A percentile compares a stretch with the other conserved stretches of the same genome.
phyloP scores from a whole-genome alignment of 345 rosid genomes.

The Erodium maritimum region DNA sequence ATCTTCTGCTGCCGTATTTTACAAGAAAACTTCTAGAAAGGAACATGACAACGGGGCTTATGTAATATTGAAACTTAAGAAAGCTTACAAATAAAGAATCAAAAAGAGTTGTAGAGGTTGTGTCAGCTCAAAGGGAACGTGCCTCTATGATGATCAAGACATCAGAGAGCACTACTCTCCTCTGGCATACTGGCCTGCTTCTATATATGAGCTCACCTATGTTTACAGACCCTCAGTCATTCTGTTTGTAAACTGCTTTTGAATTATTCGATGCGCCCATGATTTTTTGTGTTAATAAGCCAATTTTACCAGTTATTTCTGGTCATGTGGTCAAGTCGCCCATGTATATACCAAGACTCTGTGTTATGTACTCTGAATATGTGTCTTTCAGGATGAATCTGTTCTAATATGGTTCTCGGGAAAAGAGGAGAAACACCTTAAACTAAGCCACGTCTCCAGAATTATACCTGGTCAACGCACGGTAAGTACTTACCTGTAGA shows the following conservation, averaged over 20 bases:
- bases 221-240: neutral
- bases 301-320: neutral
- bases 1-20: too few species aligned
- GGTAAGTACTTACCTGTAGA: constrained; percentile 29
- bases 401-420: constrained; percentile 70
- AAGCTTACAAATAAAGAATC: neutral
- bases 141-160: neutral
- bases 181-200: neutral
- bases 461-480: constrained; percentile 76
- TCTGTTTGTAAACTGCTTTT: neutral
- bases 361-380: constrained; percentile 6
- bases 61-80: neutral
- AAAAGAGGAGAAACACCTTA: constrained; percentile 58
- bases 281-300: neutral
- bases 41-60: neutral
- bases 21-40: neutral
- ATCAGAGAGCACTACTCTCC: neutral
- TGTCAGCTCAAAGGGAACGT: neutral
- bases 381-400: constrained; percentile 59
- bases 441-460: constrained; percentile 55
- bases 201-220: neutral
- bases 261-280: neutral
- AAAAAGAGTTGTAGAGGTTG: neutral
- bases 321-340: constrained; percentile 7
- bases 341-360: neutral